phyloP scores from a whole-genome alignment of 2,329 filamentous ascomycete genomes.

The Ophiostoma australiae region DNA sequence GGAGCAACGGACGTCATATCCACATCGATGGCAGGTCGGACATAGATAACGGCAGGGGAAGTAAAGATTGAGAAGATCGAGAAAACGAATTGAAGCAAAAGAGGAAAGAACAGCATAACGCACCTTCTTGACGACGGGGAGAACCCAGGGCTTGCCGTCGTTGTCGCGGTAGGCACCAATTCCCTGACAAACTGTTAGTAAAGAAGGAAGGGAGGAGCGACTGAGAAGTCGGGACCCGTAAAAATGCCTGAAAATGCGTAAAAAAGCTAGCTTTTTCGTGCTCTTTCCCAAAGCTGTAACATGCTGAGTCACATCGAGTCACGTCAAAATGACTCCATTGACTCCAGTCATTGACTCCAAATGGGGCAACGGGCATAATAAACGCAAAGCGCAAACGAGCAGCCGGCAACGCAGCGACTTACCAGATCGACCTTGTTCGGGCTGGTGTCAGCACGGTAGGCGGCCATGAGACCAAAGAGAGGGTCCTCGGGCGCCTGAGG shows the following conservation, averaged over 20 bases:
- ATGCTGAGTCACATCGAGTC: not conserved
- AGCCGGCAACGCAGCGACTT: conserved; percentile 34
- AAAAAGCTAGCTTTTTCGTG: not conserved
- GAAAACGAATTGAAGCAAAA: not conserved
- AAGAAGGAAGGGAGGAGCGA: not conserved
- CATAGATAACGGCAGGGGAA: not conserved
- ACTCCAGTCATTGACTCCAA: no score
- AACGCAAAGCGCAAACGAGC: not conserved
- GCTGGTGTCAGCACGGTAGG: conserved; percentile 73
- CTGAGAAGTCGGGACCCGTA: not conserved
- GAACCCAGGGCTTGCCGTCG: conserved; percentile 93
- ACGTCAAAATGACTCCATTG: not conserved
- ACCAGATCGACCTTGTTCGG: conserved; percentile 88
- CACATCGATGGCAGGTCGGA: not conserved
- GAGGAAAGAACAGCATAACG: conserved; percentile 28
- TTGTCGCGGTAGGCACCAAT: conserved; percentile 94
- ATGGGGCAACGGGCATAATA: no score
- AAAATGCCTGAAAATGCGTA: not conserved
- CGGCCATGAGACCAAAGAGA: conserved; percentile 86
- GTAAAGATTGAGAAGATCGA: not conserved
- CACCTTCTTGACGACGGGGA: conserved; percentile 96
- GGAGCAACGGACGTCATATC: conserved; percentile 15
- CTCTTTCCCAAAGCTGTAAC: not conserved
- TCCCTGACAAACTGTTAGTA: conserved; percentile 40
- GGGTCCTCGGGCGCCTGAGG: conserved; percentile 92